phyloP scores from a whole-genome alignment of 768 basidiomycete species.

The Nevesoporus exiguus region DNA sequence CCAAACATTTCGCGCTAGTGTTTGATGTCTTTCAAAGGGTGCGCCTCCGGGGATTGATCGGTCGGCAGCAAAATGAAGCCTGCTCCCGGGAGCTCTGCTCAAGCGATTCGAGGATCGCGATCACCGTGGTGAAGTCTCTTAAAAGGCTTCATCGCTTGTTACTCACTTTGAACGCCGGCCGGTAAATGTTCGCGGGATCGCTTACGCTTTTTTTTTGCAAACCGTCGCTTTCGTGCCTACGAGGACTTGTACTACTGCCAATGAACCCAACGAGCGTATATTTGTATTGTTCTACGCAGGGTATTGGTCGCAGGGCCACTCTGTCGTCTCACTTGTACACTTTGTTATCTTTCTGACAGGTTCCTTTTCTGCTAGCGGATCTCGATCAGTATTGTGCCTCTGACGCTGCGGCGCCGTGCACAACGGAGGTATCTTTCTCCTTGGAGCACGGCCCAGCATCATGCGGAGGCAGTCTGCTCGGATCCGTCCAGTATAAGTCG shows the following conservation, averaged over 20 bases:
- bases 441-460: neutral
- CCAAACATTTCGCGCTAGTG: neutral
- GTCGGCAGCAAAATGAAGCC: constrained; percentile 25
- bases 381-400: constrained; percentile 7
- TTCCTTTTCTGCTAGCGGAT: constrained; percentile 2
- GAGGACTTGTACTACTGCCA: neutral
- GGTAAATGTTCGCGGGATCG: constrained; percentile 34
- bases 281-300: neutral
- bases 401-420: constrained; percentile 14
- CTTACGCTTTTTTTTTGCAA: constrained; percentile 12
- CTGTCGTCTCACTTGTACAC: neutral
- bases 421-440: constrained; percentile 1
- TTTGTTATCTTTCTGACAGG: constrained; percentile 3
- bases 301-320: neutral
- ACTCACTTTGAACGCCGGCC: constrained; percentile 19
- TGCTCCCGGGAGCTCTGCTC: constrained; percentile 16
- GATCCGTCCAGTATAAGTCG: neutral
- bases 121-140: constrained; percentile 22
- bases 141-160: constrained; percentile 29
- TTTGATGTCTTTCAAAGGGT: neutral
- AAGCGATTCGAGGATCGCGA: constrained; percentile 32
- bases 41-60: constrained; percentile 12
- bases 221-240: neutral
- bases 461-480: neutral
- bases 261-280: neutral